A percentile compares a stretch with the other conserved stretches of the same genome.
Evolutionary conservation across 768 basidiomycete species (phyloP).

Genomic region (Megacollybia marginata): DNA sequence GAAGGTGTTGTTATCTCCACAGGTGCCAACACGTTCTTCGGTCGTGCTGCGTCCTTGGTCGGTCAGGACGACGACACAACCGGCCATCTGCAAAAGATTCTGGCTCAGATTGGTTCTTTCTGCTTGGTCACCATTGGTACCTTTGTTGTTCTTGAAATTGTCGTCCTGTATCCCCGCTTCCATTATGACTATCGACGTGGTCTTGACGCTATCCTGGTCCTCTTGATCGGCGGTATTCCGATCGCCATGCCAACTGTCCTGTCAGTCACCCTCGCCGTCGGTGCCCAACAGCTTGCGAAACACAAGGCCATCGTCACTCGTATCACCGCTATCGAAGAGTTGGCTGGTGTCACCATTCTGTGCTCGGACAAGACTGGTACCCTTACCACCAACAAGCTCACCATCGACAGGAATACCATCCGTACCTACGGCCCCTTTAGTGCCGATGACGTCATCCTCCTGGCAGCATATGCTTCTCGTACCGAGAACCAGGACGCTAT

Average conservation of each 20-base stretch:
- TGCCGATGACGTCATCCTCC: slow-evolving; percentile 85
- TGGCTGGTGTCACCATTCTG: slow-evolving; percentile 96
- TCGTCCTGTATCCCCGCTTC: slow-evolving; percentile 92
- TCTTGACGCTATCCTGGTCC: slow-evolving; percentile 95
- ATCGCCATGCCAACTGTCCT: slow-evolving; percentile 99
- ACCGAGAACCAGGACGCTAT: slow-evolving; percentile 99
- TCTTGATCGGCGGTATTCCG: slow-evolving; percentile 99
- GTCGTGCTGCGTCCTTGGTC: slow-evolving; percentile 95
- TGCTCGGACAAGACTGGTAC: slow-evolving; percentile 99
- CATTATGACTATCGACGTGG: slow-evolving; percentile 86
- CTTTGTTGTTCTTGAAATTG: slow-evolving; percentile 91
- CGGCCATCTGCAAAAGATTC: slow-evolving; percentile 97
- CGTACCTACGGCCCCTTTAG: slow-evolving; percentile 86
- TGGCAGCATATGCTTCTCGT: slow-evolving; percentile 93
- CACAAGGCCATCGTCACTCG: slow-evolving; percentile 99
- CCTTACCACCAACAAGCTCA: slow-evolving; percentile 98
- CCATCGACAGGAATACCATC: slow-evolving; percentile 90
- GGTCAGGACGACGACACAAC: slow-evolving; percentile 97
- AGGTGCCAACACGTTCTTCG: slow-evolving; percentile 97
- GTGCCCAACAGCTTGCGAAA: slow-evolving; percentile 97
- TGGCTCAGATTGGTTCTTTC: slow-evolving; percentile 97
- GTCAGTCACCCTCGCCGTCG: slow-evolving; percentile 97
- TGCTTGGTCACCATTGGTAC: slow-evolving; percentile 94
- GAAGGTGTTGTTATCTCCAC: slow-evolving; percentile 99
- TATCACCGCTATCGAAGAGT: slow-evolving; percentile 98